A percentile compares a stretch with the other conserved stretches of the same genome.
Evolutionary conservation across 1,284 basidiomycete species (phyloP).

Genomic region (Trichosporon coremiiforme): DNA sequence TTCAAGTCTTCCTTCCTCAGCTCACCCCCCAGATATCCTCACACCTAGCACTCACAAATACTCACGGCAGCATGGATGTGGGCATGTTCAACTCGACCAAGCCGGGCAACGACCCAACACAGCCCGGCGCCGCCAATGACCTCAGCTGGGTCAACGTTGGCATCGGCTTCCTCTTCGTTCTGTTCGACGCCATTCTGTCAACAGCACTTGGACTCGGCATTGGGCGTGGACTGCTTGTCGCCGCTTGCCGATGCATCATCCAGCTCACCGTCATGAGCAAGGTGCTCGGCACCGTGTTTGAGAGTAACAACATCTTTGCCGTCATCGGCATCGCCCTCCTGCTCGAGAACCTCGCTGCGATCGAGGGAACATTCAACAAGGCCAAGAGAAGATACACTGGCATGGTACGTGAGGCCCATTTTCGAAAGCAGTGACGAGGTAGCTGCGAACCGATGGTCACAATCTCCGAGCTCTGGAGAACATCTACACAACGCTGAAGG

Average conservation of each 20-base stretch:
- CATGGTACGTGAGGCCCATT: conserved; percentile 69
- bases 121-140: conserved; percentile 34
- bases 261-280: conserved; percentile 74
- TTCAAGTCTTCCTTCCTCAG: background rate
- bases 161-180: conserved; percentile 71
- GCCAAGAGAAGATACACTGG: conserved; percentile 69
- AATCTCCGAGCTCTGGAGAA: too few species aligned
- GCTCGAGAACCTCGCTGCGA: conserved; percentile 69
- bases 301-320: conserved; percentile 70
- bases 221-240: conserved; percentile 67
- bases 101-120: background rate
- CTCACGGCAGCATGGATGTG: background rate
- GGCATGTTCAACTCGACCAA: background rate
- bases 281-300: conserved; percentile 72
- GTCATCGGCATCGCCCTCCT: conserved; percentile 73
- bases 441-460: too few species aligned
- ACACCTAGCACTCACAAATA: background rate
- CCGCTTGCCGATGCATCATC: conserved; percentile 70
- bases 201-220: conserved; percentile 67
- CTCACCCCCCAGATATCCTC: conserved; percentile 6
- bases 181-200: conserved; percentile 62
- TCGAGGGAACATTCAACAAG: conserved; percentile 66
- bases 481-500: too few species aligned
- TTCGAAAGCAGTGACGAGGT: too few species aligned
- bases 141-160: conserved; percentile 71